phyloP scores from a whole-genome alignment of 106 monocot species.

The Xerophyta viscosa region DNA sequence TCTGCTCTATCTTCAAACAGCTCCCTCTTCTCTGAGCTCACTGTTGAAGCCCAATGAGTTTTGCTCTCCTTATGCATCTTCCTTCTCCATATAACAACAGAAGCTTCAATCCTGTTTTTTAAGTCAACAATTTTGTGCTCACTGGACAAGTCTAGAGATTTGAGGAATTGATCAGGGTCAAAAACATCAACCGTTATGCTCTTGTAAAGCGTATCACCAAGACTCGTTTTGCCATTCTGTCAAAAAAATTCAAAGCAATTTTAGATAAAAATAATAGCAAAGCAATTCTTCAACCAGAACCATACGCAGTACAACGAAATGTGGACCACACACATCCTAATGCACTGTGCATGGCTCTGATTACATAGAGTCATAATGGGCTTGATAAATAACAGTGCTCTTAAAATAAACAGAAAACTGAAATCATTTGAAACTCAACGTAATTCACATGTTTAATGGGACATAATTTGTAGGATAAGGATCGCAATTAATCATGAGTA shows the following conservation, averaged over 20 bases:
- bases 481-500: no score
- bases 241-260: not conserved
- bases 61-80: constrained; percentile 82
- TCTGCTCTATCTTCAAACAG: constrained; percentile 92
- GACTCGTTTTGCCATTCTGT: constrained; percentile 56
- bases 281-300: no score
- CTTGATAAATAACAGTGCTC: no score
- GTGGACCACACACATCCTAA: no score
- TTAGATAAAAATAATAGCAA: no score
- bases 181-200: constrained; percentile 54
- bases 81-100: constrained; percentile 83
- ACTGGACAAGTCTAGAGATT: constrained; percentile 51
- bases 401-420: no score
- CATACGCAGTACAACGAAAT: no score
- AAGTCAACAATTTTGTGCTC: constrained; percentile 79
- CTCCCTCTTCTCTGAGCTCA: constrained; percentile 89
- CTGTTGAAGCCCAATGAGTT: constrained; percentile 73
- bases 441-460: no score
- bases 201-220: constrained; percentile 50
- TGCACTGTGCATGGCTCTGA: no score
- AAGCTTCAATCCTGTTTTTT: constrained; percentile 81
- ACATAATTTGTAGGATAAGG: no score
- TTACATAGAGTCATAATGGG: no score
- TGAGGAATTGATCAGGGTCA: constrained; percentile 54
- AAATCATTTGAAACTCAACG: no score